phyloP scores from a whole-genome alignment of 2,329 filamentous ascomycete genomes.

The Hymenoscyphus fructigenus region DNA sequence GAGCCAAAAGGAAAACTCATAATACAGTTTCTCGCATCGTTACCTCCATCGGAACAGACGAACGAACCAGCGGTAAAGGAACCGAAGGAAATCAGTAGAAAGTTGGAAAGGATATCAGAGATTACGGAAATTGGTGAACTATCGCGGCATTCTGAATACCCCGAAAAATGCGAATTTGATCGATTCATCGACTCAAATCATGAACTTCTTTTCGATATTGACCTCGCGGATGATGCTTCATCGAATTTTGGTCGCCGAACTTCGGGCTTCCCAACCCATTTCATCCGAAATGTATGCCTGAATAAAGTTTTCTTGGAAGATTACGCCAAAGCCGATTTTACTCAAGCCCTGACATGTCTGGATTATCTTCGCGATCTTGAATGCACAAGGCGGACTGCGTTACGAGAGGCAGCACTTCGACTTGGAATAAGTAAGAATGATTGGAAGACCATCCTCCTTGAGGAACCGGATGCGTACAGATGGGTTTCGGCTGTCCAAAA shows the following conservation, averaged over 20 bases:
- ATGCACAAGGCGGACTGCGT: constrained; percentile 19
- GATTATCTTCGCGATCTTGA: constrained; percentile 34
- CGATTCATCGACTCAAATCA: constrained; percentile 10
- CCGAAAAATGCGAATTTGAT: not conserved
- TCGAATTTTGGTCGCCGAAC: not conserved
- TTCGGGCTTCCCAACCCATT: constrained; percentile 21
- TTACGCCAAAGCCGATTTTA: constrained; percentile 26
- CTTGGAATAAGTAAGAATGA: constrained; percentile 26
- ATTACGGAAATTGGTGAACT: not conserved
- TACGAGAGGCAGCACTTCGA: constrained; percentile 25
- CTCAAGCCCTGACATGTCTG: constrained; percentile 25
- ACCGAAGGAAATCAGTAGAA: not conserved
- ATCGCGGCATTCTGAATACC: not conserved
- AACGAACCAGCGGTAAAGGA: not conserved
- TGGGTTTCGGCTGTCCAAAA: constrained; percentile 30
- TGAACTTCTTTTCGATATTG: constrained; percentile 21
- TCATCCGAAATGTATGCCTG: constrained; percentile 24
- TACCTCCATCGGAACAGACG: constrained; percentile 9
- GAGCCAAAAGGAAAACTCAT: constrained; percentile 26
- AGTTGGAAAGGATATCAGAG: not conserved
- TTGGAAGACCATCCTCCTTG: constrained; percentile 26
- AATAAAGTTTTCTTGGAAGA: constrained; percentile 23
- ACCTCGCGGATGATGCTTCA: constrained; percentile 8
- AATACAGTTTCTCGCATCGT: constrained; percentile 24
- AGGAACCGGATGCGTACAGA: constrained; percentile 21